Evolutionary conservation across 2,329 filamentous ascomycete species (phyloP).

Genomic region (Hymenoscyphus fructigenus): DNA sequence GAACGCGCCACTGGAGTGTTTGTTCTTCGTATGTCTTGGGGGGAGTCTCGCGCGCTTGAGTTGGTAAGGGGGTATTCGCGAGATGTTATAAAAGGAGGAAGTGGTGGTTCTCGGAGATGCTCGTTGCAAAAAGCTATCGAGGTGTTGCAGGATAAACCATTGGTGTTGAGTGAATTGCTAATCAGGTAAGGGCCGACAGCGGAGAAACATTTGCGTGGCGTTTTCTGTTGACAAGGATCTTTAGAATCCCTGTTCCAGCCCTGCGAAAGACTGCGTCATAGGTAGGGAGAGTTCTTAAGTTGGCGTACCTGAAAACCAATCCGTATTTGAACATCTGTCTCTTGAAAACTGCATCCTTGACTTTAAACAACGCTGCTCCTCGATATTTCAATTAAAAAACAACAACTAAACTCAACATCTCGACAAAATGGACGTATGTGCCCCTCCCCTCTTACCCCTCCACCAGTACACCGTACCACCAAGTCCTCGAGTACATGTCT

Average conservation of each 20-base stretch:
- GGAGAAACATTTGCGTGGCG: not conserved
- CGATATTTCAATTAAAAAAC: not conserved
- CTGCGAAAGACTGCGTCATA: not conserved
- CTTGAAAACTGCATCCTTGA: not conserved
- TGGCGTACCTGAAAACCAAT: slow-evolving; percentile 4
- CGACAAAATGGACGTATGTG: slow-evolving; percentile 23
- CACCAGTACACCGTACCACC: not conserved
- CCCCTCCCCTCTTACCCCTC: not conserved
- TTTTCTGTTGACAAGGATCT: not conserved
- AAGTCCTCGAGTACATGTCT: not conserved
- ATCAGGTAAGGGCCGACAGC: not conserved
- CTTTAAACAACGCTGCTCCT: not conserved
- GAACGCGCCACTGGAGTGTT: slow-evolving; percentile 19
- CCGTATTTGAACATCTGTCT: not conserved
- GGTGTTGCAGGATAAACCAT: not conserved
- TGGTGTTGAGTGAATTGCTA: not conserved
- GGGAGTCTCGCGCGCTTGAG: not conserved
- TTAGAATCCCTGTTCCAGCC: not conserved
- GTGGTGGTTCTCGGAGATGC: not conserved
- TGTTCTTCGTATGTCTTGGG: not conserved
- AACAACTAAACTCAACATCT: not conserved
- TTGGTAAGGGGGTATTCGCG: not conserved
- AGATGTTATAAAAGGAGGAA: not conserved
- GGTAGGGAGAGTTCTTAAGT: no score
- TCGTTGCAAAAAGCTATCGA: not conserved